A percentile compares a stretch with the other conserved stretches of the same genome.
Conservation (phyloP, 257 asterid species). For the Penstemon newberryi region DNA sequence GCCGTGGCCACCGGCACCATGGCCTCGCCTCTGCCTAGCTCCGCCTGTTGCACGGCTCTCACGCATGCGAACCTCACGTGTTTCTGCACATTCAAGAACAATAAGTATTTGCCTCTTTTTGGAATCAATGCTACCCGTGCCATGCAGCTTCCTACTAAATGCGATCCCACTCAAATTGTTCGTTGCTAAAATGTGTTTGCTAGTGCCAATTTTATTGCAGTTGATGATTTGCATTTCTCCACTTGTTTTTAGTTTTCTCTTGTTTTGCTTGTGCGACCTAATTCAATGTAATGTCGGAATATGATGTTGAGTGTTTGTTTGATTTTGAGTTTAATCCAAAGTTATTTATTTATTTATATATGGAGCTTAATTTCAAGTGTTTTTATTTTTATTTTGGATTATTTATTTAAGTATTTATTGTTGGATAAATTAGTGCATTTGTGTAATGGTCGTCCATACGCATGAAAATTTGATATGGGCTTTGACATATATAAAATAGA, state of each 20-base stretch:
- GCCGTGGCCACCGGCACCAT: slow-evolving; percentile 33
- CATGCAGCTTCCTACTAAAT: slow-evolving; percentile 32
- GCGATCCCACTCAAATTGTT: slow-evolving; percentile 21
- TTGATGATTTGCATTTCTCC: background rate
- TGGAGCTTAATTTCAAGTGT: too few species aligned
- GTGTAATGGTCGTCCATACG: too few species aligned
- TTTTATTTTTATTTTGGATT: too few species aligned
- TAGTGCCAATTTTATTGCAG: background rate
- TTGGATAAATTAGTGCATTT: too few species aligned
- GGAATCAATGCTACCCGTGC: slow-evolving; percentile 36
- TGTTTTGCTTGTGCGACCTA: background rate
- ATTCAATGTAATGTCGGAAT: too few species aligned
- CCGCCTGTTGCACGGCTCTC: slow-evolving; percentile 32
- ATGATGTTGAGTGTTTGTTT: too few species aligned
- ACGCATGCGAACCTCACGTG: slow-evolving; percentile 34
- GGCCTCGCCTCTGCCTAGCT: slow-evolving; percentile 28
- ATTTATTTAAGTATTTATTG: too few species aligned
- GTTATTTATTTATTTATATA: too few species aligned
- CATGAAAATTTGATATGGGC: too few species aligned
- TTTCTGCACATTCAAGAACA: slow-evolving; percentile 38
- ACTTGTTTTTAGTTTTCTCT: too few species aligned
- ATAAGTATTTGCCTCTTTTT: slow-evolving; percentile 13
- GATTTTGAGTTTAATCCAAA: too few species aligned
- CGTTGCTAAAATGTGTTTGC: background rate
- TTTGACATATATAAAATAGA: too few species aligned